A percentile compares a stretch with the other conserved stretches of the same genome.
Evolutionary conservation across 78 protist species (phyloP).

Genomic region (Paulinella micropora): DNA sequence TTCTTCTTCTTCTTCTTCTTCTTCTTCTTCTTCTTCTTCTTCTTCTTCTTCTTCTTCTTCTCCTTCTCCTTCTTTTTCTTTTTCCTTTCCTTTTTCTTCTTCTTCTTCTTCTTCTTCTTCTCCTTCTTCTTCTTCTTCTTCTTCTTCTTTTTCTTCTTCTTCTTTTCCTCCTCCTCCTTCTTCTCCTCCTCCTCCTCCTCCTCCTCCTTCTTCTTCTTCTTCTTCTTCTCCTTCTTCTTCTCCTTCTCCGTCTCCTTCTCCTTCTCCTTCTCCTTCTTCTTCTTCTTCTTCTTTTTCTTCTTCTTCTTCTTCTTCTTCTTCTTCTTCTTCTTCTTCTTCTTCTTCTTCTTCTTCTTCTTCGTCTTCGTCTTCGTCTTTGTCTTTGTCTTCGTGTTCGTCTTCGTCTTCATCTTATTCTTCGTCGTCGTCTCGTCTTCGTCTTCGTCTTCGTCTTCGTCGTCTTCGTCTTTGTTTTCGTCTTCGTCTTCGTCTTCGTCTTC

Average conservation of each 20-base stretch:
- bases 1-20: neutral
- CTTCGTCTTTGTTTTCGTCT: no score
- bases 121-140: neutral
- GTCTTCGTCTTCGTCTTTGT: neutral
- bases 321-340: neutral
- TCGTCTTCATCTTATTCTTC: neutral
- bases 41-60: neutral
- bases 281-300: neutral
- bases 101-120: neutral
- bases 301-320: neutral
- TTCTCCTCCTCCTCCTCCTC: neutral
- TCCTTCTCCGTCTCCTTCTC: neutral
- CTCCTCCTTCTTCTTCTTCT: neutral
- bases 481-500: no score
- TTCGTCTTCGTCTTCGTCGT: no score
- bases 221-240: neutral
- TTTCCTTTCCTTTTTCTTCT: neutral
- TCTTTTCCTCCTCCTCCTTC: neutral
- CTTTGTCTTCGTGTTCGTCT: neutral
- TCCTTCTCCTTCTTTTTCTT: neutral
- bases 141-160: neutral
- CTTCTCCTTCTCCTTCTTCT: neutral
- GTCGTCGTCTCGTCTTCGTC: no score
- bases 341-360: neutral
- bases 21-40: neutral